These are phyloP conservation scores for Aspergillus pseudonomiae DNA, from an alignment of 2,329 filamentous ascomycete genomes.

Conservation along the genomic window DNA sequence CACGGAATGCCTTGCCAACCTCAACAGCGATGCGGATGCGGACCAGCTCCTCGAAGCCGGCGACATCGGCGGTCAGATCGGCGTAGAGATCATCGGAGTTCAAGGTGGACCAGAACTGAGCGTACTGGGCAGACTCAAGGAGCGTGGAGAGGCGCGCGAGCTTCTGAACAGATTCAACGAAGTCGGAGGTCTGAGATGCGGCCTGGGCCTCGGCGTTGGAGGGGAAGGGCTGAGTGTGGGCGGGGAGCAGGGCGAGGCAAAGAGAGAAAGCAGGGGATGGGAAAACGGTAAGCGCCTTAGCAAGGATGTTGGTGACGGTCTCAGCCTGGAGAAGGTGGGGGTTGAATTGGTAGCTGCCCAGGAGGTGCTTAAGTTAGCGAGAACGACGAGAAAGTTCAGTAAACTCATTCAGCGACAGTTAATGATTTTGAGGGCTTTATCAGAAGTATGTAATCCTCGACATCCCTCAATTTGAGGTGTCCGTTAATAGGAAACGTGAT, in stretches of 20 bases:
- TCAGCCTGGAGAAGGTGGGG: conserved; percentile 96
- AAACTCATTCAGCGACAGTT: background rate
- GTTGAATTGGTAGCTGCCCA: conserved; percentile 96
- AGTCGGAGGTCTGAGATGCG: conserved; percentile 46
- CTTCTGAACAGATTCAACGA: conserved; percentile 89
- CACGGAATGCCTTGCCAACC: conserved; percentile 77
- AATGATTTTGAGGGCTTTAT: conserved; percentile 40
- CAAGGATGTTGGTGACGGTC: conserved; percentile 97
- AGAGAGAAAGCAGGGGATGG: conserved; percentile 94
- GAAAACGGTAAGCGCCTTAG: conserved; percentile 97
- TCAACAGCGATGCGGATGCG: conserved; percentile 86
- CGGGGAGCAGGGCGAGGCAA: conserved; percentile 88
- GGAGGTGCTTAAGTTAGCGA: background rate
- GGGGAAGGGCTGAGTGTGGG: conserved; percentile 70
- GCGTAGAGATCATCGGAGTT: conserved; percentile 95
- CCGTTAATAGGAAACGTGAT: conserved; percentile 99
- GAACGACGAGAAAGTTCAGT: conserved; percentile 2
- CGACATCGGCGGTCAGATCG: conserved; percentile 90
- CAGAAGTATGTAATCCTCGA: conserved; percentile 76
- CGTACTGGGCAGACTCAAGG: conserved; percentile 88
- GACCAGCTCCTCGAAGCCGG: conserved; percentile 92
- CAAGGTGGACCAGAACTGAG: conserved; percentile 87
- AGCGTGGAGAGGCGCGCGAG: conserved; percentile 81
- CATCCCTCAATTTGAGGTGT: conserved; percentile 57
- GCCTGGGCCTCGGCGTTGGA: conserved; percentile 48